Percentiles rank a stretch among this genome's conserved stretches.
Evolutionary conservation across 1,284 basidiomycete species (phyloP).

Genomic region (Ustilago cynodontis): DNA sequence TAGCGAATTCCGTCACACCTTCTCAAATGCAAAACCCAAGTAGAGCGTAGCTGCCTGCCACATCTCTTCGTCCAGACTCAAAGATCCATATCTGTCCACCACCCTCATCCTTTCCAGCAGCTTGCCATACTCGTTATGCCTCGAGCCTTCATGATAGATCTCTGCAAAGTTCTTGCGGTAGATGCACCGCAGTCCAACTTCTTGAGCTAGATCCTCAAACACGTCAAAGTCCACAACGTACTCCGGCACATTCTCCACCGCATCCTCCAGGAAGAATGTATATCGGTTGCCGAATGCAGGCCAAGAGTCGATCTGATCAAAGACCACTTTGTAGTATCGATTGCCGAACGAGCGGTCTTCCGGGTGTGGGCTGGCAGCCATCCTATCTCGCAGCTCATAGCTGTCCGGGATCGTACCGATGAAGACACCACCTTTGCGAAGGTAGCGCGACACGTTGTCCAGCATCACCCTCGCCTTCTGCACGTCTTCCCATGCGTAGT

Average conservation of each 20-base stretch:
- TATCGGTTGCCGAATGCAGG: slow-evolving; percentile 86
- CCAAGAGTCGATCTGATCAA: slow-evolving; percentile 75
- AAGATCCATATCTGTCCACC: slow-evolving; percentile 40
- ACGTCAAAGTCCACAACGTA: slow-evolving; percentile 95
- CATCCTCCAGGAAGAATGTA: slow-evolving; percentile 91
- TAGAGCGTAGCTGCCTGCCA: slow-evolving; percentile 67
- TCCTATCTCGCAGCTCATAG: slow-evolving; percentile 78
- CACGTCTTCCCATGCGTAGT: slow-evolving; percentile 94
- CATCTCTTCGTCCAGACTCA: slow-evolving; percentile 58
- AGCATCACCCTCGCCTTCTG: slow-evolving; percentile 91
- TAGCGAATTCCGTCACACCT: slow-evolving; percentile 23
- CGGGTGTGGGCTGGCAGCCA: slow-evolving; percentile 78
- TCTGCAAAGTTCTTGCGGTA: slow-evolving; percentile 84
- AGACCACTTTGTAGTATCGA: slow-evolving; percentile 86
- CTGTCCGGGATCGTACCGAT: slow-evolving; percentile 90
- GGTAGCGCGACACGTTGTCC: slow-evolving; percentile 84
- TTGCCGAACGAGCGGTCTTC: slow-evolving; percentile 82
- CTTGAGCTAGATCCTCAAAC: slow-evolving; percentile 84
- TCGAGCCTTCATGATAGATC: slow-evolving; percentile 57
- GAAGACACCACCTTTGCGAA: slow-evolving; percentile 86
- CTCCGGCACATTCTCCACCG: slow-evolving; percentile 91
- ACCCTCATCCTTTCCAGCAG: slow-evolving; percentile 57
- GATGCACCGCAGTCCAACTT: slow-evolving; percentile 81
- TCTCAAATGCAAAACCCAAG: slow-evolving; percentile 66
- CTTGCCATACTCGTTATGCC: slow-evolving; percentile 31